Evolutionary conservation across 257 asterid genomes (phyloP).

Genomic region (Penstemon davidsonii): DNA sequence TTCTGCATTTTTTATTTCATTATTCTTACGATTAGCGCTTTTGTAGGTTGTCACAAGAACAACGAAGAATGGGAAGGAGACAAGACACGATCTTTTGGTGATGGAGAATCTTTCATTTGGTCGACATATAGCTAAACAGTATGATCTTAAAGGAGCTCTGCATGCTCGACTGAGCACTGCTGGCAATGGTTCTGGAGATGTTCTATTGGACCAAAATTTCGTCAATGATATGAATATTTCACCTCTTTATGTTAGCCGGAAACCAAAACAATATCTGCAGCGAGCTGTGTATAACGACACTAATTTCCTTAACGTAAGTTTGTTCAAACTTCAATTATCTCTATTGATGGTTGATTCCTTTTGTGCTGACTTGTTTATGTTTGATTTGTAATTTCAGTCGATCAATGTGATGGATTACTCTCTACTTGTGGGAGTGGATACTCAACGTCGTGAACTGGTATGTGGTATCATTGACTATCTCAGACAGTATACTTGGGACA

Average conservation of each 20-base stretch:
- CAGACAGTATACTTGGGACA: slow-evolving; percentile 98
- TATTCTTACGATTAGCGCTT: slow-evolving; percentile 5
- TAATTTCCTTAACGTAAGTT: slow-evolving; percentile 77
- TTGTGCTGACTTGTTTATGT: neutral
- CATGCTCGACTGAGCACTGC: slow-evolving; percentile 65
- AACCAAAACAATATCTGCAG: slow-evolving; percentile 75
- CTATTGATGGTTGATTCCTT: neutral
- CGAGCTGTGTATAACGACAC: slow-evolving; percentile 94
- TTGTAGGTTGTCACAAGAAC: slow-evolving; percentile 58
- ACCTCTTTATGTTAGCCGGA: slow-evolving; percentile 80
- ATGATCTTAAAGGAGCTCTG: slow-evolving; percentile 91
- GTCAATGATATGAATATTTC: slow-evolving; percentile 83
- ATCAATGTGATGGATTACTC: slow-evolving; percentile 96
- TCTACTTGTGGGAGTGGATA: slow-evolving; percentile 89
- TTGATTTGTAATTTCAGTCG: slow-evolving; percentile 39
- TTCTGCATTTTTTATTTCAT: neutral
- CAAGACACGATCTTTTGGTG: slow-evolving; percentile 76
- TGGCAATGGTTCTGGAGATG: slow-evolving; percentile 64
- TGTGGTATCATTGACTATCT: slow-evolving; percentile 96
- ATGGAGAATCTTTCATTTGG: slow-evolving; percentile 95
- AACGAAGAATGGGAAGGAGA: slow-evolving; percentile 66
- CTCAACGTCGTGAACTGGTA: slow-evolving; percentile 64
- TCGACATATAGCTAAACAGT: slow-evolving; percentile 57
- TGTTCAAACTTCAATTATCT: neutral
- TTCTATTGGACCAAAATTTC: slow-evolving; percentile 85